Conservation (phyloP, 495 filamentous ascomycete species). For the Bryoglossum gracile region DNA sequence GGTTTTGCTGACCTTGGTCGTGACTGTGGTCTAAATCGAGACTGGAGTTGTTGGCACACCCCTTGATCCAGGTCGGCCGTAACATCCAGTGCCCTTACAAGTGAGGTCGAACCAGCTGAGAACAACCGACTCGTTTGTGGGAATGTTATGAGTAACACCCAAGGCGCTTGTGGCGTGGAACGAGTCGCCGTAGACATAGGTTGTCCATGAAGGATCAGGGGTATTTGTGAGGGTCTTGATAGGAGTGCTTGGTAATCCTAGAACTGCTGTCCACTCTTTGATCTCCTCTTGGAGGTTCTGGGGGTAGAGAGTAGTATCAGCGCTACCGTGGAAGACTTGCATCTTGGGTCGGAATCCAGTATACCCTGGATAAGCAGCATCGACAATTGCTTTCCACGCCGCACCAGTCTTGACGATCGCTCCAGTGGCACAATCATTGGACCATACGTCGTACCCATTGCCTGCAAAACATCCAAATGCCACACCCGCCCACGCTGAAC, state of each 20-base stretch:
- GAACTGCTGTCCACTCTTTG: constrained; percentile 35
- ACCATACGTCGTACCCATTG: constrained; percentile 36
- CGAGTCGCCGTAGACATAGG: constrained; percentile 39
- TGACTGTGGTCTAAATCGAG: too few relatives aligned
- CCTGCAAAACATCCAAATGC: constrained; percentile 50
- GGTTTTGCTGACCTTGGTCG: too few relatives aligned
- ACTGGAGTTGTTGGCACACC: too few relatives aligned
- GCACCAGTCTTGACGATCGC: constrained; percentile 31
- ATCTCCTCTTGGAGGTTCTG: constrained; percentile 44
- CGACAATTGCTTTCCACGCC: constrained; percentile 38
- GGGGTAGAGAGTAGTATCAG: constrained; percentile 41
- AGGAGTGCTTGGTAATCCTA: constrained; percentile 22
- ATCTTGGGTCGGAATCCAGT: constrained; percentile 47
- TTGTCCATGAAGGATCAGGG: constrained; percentile 33
- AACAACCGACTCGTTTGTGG: constrained; percentile 39
- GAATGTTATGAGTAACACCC: constrained; percentile 44
- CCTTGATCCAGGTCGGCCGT: background rate
- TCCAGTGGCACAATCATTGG: constrained; percentile 36
- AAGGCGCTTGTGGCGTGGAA: constrained; percentile 42
- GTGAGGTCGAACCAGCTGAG: constrained; percentile 42
- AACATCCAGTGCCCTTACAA: constrained; percentile 9
- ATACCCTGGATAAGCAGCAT: constrained; percentile 41
- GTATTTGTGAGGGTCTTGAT: constrained; percentile 7
- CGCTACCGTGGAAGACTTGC: constrained; percentile 46
- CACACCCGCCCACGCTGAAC: constrained; percentile 51